Percentiles rank a stretch among this genome's conserved stretches.
phyloP scores from a whole-genome alignment of 805 yeast species.

The Lipomyces kockii region DNA sequence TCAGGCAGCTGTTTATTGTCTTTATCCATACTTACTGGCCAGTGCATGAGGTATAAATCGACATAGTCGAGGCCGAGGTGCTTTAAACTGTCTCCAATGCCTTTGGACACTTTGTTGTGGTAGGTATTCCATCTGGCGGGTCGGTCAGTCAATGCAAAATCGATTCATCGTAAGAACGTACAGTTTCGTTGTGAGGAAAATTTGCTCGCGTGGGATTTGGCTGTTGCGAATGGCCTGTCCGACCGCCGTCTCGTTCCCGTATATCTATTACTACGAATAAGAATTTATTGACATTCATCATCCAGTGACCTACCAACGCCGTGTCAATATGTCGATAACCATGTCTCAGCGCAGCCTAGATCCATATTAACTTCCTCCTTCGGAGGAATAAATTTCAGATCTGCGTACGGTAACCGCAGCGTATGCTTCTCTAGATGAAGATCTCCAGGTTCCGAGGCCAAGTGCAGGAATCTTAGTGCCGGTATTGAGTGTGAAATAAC shows the following conservation, averaged over 20 bases:
- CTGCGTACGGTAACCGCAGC: conserved; percentile 53
- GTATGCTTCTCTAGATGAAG: conserved; percentile 55
- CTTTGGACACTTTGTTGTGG: conserved; percentile 50
- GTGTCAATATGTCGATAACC: conserved; percentile 83
- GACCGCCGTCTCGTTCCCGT: conserved; percentile 58
- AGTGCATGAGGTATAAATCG: conserved; percentile 77
- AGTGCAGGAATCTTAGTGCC: conserved; percentile 67
- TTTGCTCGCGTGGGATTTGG: conserved; percentile 56
- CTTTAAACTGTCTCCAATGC: conserved; percentile 61
- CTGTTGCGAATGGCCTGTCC: conserved; percentile 37
- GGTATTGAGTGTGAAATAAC: conserved; percentile 52
- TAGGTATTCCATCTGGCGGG: conserved; percentile 47
- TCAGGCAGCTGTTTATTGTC: conserved; percentile 46
- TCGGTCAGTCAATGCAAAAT: conserved; percentile 41
- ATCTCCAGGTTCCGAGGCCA: conserved; percentile 78
- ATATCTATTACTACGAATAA: conserved; percentile 43
- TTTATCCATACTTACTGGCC: conserved; percentile 68
- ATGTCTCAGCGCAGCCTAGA: conserved; percentile 50
- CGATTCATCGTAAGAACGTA: conserved; percentile 44
- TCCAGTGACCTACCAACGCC: conserved; percentile 50
- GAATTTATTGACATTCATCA: neutral
- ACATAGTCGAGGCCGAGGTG: conserved; percentile 73
- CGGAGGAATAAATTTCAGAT: neutral
- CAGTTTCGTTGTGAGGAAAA: conserved; percentile 53
- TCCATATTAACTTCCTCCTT: neutral